phyloP scores from a whole-genome alignment of 768 basidiomycete species.

The Agaricus blazei region DNA sequence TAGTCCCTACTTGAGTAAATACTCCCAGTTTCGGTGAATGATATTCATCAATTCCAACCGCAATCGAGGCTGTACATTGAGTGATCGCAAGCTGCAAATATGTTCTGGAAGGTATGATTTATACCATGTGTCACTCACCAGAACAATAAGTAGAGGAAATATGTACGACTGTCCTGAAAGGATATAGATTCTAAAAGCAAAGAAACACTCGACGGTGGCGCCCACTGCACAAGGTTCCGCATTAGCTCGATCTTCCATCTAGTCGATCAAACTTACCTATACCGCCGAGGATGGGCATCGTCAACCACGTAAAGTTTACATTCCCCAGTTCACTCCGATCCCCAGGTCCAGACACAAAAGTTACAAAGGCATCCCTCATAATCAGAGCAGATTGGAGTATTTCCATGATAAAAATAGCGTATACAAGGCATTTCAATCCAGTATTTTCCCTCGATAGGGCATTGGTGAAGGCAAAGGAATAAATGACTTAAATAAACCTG shows the following conservation, averaged over 20 bases:
- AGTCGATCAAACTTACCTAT: slow-evolving; percentile 11
- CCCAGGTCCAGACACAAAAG: slow-evolving; percentile 23
- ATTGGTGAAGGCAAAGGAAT: slow-evolving; percentile 25
- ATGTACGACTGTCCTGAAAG: background rate
- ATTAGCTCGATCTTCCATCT: too few species aligned
- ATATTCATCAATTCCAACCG: slow-evolving; percentile 3
- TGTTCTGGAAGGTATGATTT: background rate
- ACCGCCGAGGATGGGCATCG: slow-evolving; percentile 22
- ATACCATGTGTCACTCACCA: background rate
- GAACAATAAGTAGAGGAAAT: background rate
- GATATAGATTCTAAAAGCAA: slow-evolving; percentile 4
- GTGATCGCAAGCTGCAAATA: slow-evolving; percentile 3
- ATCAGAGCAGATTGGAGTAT: slow-evolving; percentile 23
- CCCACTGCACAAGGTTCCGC: background rate
- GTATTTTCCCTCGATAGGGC: slow-evolving; percentile 15
- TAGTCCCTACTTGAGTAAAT: background rate
- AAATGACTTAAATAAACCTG: slow-evolving; percentile 20
- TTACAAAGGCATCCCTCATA: slow-evolving; percentile 18
- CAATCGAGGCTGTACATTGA: slow-evolving; percentile 2
- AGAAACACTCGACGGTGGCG: slow-evolving; percentile 2
- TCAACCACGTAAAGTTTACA: slow-evolving; percentile 20
- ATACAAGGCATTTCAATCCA: slow-evolving; percentile 23
- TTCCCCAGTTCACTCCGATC: slow-evolving; percentile 15
- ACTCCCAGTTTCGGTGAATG: background rate
- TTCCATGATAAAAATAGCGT: slow-evolving; percentile 20